Percentiles rank a stretch among this genome's conserved stretches.
Evolutionary conservation across 2,329 filamentous ascomycete species (phyloP).

Genomic region (Colletotrichum salicis): DNA sequence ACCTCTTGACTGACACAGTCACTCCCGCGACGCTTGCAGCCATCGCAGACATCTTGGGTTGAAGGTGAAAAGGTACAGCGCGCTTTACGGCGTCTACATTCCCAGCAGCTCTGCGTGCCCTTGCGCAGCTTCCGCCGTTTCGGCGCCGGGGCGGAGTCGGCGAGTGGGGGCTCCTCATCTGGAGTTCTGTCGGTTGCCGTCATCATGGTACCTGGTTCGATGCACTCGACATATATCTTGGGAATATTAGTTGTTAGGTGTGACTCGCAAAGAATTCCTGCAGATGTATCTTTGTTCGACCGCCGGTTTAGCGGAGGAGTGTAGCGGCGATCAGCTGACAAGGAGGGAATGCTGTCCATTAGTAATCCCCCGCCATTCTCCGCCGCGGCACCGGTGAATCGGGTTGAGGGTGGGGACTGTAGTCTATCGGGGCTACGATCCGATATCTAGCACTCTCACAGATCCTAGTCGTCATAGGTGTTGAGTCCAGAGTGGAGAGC

Average conservation of each 20-base stretch:
- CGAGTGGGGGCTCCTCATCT: not conserved
- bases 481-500: not conserved
- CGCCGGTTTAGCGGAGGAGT: slow-evolving; percentile 25
- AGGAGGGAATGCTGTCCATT: not conserved
- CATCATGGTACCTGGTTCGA: not conserved
- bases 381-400: slow-evolving; percentile 2
- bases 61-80: slow-evolving; percentile 15
- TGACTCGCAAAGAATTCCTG: too few species aligned
- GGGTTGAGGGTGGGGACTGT: not conserved
- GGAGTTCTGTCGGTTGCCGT: not conserved
- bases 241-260: not conserved
- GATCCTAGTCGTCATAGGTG: not conserved
- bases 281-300: not conserved
- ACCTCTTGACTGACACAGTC: slow-evolving; percentile 56
- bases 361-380: slow-evolving; percentile 10
- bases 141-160: not conserved
- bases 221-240: too few species aligned
- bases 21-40: slow-evolving; percentile 55
- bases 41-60: slow-evolving; percentile 6
- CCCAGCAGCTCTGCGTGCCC: slow-evolving; percentile 33
- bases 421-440: not conserved
- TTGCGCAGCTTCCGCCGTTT: slow-evolving; percentile 32
- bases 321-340: not conserved
- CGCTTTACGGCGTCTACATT: slow-evolving; percentile 32
- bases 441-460: not conserved